Base-by-base conservation (phyloP, 495 filamentous ascomycete species). In the Aspergillus wentii region DNA sequence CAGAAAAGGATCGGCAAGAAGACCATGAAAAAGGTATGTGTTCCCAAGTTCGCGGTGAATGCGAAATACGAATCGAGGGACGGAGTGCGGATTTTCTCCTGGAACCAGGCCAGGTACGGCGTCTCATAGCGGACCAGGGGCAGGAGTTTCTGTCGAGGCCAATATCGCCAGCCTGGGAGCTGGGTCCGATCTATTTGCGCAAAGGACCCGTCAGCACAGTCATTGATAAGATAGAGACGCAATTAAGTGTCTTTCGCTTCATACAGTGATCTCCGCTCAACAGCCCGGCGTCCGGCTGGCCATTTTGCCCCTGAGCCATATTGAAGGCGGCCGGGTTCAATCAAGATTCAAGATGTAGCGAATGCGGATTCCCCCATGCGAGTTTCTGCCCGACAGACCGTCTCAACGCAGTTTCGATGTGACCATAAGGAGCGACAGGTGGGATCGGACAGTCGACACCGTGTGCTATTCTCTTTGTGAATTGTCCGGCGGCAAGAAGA, bases 11-110 rank as follows among this genome's bases (percentile, higher is more conserved):
- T 83, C 3, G 92, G 92, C 42, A 98, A 62, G 33, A 85, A 78
- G 35, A 94, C 74, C 90, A 95, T 98, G 69, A 95, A 98, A 69
- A 95, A 96, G 1, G 92, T 98, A 65, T 98, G 92, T 4, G 92
- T 98, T 20, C 92, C 92, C 27, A 97, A 82, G 62, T 96, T 98
- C 46, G 92, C 92, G 1, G 91, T 95, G 46, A 92, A 83, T 10
- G 91, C 90, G 55, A 98, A 98, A 63, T 95, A 98, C 17, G 86
- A 85, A 61, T 98, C 92, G 39, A 96, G 79, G 3, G 83, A 67
- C 2, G 88, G 87, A 9, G 85, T 83, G 51, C 87, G 80, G 45
- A 85, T 62, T 54, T 72, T 78, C 48, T 80, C 75, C 73, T 98
- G 92, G 47, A 90, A 59, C 62, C 72, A 79, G 17, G 92, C 92